Evolutionary conservation across 371 early-diverging fungal genomes (phyloP).

Genomic region (Mortierella sp.): DNA sequence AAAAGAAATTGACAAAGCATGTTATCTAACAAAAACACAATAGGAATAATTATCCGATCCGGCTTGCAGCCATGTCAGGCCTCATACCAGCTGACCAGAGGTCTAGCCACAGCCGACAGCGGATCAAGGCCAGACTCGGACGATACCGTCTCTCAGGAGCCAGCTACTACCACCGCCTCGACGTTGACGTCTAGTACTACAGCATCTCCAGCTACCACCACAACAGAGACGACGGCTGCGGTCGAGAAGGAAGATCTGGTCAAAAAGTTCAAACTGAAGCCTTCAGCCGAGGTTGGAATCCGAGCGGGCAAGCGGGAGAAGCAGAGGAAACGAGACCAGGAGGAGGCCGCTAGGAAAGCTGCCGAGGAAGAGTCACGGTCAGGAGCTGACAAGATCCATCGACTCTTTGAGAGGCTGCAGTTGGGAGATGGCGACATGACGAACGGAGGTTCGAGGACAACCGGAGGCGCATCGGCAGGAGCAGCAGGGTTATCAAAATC

Average conservation of each 20-base stretch:
- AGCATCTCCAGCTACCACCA: not conserved
- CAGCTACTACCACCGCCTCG: not conserved
- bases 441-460: not conserved
- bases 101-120: conserved; percentile 12
- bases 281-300: conserved; percentile 53
- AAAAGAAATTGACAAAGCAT: not conserved
- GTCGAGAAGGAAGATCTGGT: conserved; percentile 27
- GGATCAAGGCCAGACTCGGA: not conserved
- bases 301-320: conserved; percentile 34
- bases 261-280: conserved; percentile 48
- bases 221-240: not conserved
- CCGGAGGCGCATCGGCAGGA: not conserved
- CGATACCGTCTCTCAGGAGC: not conserved
- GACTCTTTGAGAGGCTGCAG: conserved; percentile 39
- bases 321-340: conserved; percentile 21
- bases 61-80: not conserved
- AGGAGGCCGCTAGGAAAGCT: conserved; percentile 17
- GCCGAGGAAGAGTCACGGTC: conserved; percentile 18
- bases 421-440: not conserved
- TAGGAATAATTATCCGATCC: not conserved
- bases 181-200: not conserved
- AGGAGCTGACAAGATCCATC: conserved; percentile 29
- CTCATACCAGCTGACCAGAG: not conserved
- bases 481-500: not conserved
- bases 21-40: not conserved